Conservation (phyloP, 164 flowering plant genomes). For the Macadamia integrifolia region DNA sequence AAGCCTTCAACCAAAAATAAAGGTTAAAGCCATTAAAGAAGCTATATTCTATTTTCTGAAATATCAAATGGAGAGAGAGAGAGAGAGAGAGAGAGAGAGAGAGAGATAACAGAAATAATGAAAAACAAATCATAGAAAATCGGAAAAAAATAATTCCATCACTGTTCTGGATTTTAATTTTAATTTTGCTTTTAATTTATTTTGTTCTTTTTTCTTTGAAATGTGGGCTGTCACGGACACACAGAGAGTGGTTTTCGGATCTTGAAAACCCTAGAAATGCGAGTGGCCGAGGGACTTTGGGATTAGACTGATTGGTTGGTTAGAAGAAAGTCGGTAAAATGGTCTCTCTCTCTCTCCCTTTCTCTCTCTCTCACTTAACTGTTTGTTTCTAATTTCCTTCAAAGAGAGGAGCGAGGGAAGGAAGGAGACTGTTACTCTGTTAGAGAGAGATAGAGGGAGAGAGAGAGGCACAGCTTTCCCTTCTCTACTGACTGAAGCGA, state of each 20-base stretch:
- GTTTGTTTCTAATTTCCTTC: background rate
- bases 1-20: background rate
- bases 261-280: constrained; percentile 11
- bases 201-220: too few relatives aligned
- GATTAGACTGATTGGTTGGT: background rate
- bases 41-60: background rate
- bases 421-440: too few relatives aligned
- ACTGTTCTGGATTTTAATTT: too few relatives aligned
- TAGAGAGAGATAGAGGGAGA: background rate
- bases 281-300: constrained; percentile 9
- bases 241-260: constrained; percentile 18
- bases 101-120: too few relatives aligned
- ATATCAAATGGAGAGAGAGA: background rate
- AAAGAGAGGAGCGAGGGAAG: background rate
- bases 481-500: background rate
- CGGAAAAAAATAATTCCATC: too few relatives aligned
- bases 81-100: background rate
- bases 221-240: background rate
- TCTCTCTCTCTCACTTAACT: background rate
- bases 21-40: background rate
- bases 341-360: background rate
- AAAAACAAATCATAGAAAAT: too few relatives aligned
- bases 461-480: background rate
- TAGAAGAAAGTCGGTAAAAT: background rate
- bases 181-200: too few relatives aligned